Evolutionary conservation across 352 stramenopile genomes (phyloP).

Genomic region (Phytophthora litchii): DNA sequence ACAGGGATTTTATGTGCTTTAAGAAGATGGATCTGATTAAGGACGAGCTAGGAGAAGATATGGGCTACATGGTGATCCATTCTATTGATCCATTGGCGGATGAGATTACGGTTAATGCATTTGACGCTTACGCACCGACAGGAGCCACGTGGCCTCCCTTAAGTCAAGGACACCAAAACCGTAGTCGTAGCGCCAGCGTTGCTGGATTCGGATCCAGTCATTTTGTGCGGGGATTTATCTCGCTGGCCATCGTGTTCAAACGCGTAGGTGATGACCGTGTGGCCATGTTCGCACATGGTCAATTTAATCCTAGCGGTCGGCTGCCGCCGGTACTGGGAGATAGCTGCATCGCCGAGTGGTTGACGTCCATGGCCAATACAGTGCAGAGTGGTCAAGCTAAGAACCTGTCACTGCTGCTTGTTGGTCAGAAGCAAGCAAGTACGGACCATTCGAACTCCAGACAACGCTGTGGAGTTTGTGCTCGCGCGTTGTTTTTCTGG

Average conservation of each 20-base stretch:
- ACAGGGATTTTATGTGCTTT: constrained; percentile 78
- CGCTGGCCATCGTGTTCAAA: constrained; percentile 69
- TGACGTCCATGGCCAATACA: constrained; percentile 67
- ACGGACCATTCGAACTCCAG: constrained; percentile 9
- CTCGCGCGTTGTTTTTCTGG: constrained; percentile 69
- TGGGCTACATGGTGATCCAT: constrained; percentile 73
- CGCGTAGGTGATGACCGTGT: constrained; percentile 61
- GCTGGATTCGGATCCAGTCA: constrained; percentile 21
- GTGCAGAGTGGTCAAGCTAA: constrained; percentile 74
- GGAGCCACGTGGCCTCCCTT: constrained; percentile 36
- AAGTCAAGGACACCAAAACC: constrained; percentile 8
- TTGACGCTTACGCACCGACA: constrained; percentile 21
- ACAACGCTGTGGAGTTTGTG: constrained; percentile 62
- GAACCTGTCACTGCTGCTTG: constrained; percentile 68
- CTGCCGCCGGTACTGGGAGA: constrained; percentile 61
- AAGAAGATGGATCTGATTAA: constrained; percentile 76
- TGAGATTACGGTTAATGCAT: constrained; percentile 20
- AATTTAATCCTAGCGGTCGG: constrained; percentile 66
- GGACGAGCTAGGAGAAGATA: constrained; percentile 64
- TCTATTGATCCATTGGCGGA: constrained; percentile 62
- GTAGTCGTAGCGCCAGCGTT: constrained; percentile 25
- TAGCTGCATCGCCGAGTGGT: constrained; percentile 58
- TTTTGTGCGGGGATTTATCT: constrained; percentile 70
- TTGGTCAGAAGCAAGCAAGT: constrained; percentile 27
- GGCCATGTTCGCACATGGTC: constrained; percentile 67